Percentiles rank a stretch among this genome's conserved stretches.
phyloP scores from a whole-genome alignment of 768 basidiomycete genomes.

The Melanogaster broomeanus region DNA sequence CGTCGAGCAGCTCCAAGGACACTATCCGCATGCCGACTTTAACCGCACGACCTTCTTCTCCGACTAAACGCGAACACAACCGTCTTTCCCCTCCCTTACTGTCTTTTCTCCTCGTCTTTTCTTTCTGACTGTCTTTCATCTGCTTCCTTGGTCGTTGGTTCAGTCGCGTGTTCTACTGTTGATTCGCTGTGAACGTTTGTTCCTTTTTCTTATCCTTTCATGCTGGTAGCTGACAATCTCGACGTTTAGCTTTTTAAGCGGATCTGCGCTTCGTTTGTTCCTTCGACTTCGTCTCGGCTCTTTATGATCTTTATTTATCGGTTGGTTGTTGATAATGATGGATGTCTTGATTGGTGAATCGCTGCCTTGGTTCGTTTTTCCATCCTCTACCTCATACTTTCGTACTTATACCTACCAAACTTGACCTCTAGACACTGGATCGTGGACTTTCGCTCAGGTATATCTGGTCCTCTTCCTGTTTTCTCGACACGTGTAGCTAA shows the following conservation, averaged over 20 bases:
- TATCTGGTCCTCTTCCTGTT: too few relatives aligned
- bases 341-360: conserved; percentile 8
- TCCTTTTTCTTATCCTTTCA: background rate
- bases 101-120: background rate
- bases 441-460: background rate
- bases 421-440: conserved; percentile 12
- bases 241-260: background rate
- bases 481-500: too few relatives aligned
- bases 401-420: conserved; percentile 5
- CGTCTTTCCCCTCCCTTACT: background rate
- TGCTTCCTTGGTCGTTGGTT: background rate
- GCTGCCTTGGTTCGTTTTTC: conserved; percentile 12
- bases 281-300: background rate
- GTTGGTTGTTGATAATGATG: conserved; percentile 1
- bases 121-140: background rate
- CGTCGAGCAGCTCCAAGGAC: conserved; percentile 26
- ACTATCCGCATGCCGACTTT: conserved; percentile 4
- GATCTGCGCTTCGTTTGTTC: background rate
- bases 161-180: background rate
- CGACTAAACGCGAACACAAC: background rate
- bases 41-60: background rate
- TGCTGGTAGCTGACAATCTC: background rate
- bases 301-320: background rate
- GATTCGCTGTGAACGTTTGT: background rate
- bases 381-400: conserved; percentile 8